Evolutionary conservation across 2,329 filamentous ascomycete species (phyloP).

Genomic region (Pseudocercospora cruenta): DNA sequence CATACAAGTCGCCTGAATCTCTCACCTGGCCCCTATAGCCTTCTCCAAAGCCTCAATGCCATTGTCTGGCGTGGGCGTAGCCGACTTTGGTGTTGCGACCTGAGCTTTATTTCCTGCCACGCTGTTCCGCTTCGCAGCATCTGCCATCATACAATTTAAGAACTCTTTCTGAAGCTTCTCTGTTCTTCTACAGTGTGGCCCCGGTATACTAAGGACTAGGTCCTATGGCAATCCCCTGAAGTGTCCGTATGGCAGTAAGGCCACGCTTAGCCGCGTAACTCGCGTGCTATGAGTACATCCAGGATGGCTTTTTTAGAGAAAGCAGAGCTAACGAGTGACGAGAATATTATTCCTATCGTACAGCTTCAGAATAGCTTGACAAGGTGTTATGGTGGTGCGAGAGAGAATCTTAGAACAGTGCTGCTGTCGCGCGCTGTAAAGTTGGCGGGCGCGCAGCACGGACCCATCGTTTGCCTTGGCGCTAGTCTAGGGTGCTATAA

Average conservation of each 20-base stretch:
- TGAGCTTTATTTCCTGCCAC: slow-evolving; percentile 49
- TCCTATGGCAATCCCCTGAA: not conserved
- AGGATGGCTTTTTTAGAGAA: not conserved
- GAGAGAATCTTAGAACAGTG: not conserved
- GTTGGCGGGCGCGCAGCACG: not conserved
- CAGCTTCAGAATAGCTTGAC: not conserved
- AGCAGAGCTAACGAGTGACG: not conserved
- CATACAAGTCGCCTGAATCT: slow-evolving; percentile 7
- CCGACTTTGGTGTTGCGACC: slow-evolving; percentile 55
- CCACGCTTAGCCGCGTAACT: not conserved
- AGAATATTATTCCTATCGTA: not conserved
- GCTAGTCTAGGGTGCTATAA: not conserved
- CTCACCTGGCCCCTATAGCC: slow-evolving; percentile 65
- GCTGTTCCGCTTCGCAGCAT: slow-evolving; percentile 60
- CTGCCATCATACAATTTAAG: slow-evolving; percentile 51
- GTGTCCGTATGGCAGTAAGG: not conserved
- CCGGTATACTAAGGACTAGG: not conserved
- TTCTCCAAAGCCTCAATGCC: slow-evolving; percentile 58
- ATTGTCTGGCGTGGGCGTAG: slow-evolving; percentile 48
- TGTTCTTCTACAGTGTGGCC: not conserved
- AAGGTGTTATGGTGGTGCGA: not conserved
- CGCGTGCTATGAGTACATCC: not conserved
- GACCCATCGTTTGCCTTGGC: not conserved
- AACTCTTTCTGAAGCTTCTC: not conserved
- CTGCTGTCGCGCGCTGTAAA: not conserved